Evolutionary conservation across 257 asterid genomes (phyloP), one percentile per base, ranked within the genome.

Genomic region (Agastache rugosa): DNA sequence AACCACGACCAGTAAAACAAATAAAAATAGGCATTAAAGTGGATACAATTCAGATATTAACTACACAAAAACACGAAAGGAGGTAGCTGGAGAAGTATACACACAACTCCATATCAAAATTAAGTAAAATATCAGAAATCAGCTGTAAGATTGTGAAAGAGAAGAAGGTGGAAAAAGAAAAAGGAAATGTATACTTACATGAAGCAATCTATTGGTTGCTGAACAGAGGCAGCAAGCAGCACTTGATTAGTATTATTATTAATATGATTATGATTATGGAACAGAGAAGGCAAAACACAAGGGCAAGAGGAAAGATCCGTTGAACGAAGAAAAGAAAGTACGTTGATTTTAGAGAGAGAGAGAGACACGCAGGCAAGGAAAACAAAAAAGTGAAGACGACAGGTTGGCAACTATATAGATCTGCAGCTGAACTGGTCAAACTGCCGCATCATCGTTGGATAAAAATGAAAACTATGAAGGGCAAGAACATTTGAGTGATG

Each of bases 401-500:
- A 37, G 69, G 72, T 71, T 50, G 66, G 72, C 83, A 66, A 42
- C 11, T 54, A 72, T 44, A 64, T 60, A 77, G 82, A 79, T 77
- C 69, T 66, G 51, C 51, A 73, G 58, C 55, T 10, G 79, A 82
- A 67, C n/a, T 62, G 76, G 86, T 83, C 86, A 83, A 83, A 79
- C 66, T 74, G 47, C 75, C 78, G 79, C 67, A 39, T 82, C 83
- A 78, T 23, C 66, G 1, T 71, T 71, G 63, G 75, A 5, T 64
- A 3, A 39, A 39, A 39, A 39, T 39, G 44, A 39, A 39, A 37
- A 0, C n/a, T n/a, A 29, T 3, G n/a, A n/a, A n/a, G 34, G 34
- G n/a, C n/a, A n/a, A n/a, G n/a, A n/a, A n/a, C n/a, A n/a, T n/a
- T n/a, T n/a, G n/a, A n/a, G n/a, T n/a, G n/a, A n/a, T n/a, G n/a